Conservation (phyloP, 1,284 basidiomycete genomes). For the Moesziomyces globuligerus region DNA sequence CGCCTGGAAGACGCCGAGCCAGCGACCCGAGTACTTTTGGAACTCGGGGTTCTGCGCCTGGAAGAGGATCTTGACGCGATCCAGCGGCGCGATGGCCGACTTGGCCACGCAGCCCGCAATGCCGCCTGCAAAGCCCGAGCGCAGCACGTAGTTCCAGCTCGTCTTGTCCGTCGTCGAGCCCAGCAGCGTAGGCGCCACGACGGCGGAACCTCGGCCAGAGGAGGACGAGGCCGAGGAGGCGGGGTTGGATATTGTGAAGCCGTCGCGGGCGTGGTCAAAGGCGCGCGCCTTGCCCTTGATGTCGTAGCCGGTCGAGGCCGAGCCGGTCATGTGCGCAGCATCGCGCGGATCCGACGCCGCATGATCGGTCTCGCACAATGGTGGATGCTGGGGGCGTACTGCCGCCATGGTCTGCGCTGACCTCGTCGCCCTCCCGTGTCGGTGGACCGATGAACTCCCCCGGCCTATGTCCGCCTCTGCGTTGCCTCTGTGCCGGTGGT, state of each 20-base stretch:
- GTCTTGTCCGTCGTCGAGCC: constrained; percentile 70
- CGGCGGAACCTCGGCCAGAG: background rate
- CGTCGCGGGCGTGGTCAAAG: constrained; percentile 16
- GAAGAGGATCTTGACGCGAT: constrained; percentile 98
- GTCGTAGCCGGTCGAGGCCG: constrained; percentile 1
- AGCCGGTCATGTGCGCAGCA: constrained; percentile 1
- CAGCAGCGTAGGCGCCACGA: constrained; percentile 14
- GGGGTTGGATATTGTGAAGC: constrained; percentile 19
- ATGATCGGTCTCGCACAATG: constrained; percentile 50
- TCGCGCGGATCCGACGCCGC: constrained; percentile 32
- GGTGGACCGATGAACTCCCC: too few relatives aligned
- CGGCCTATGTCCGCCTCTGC: background rate
- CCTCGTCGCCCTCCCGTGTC: too few relatives aligned
- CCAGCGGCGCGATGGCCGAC: constrained; percentile 94
- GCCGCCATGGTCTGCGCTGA: constrained; percentile 25
- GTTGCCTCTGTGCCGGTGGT: too few relatives aligned
- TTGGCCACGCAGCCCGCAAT: constrained; percentile 95
- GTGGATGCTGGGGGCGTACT: constrained; percentile 37
- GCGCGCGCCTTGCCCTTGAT: constrained; percentile 38
- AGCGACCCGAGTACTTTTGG: constrained; percentile 85
- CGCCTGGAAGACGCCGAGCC: constrained; percentile 85
- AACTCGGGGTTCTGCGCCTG: constrained; percentile 97
- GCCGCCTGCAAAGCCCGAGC: constrained; percentile 88
- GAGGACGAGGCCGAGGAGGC: background rate
- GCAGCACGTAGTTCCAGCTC: constrained; percentile 79